phyloP scores from a whole-genome alignment of 306 rosid species.

The Pterocarpus macrocarpus region DNA sequence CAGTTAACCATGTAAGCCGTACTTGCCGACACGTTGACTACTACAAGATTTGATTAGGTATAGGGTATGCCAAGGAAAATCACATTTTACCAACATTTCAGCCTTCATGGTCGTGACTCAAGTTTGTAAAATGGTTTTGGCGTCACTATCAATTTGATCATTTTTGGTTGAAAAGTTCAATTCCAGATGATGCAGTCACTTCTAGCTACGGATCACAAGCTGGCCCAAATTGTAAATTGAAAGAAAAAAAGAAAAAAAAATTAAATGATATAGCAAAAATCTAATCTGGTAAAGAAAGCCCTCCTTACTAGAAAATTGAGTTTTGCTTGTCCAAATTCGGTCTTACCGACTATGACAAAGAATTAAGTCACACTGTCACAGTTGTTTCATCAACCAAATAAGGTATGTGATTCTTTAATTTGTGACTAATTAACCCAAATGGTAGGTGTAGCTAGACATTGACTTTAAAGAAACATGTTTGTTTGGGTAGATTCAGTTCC shows the following conservation, averaged over 20 bases:
- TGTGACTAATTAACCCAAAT: conserved; percentile 22
- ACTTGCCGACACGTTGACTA: conserved; percentile 25
- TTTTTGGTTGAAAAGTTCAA: conserved; percentile 38
- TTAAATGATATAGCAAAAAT: not conserved
- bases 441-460: conserved; percentile 41
- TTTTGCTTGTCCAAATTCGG: conserved; percentile 27
- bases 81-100: conserved; percentile 48
- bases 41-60: conserved; percentile 28
- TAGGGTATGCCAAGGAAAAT: conserved; percentile 44
- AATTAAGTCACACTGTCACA: conserved; percentile 33
- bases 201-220: conserved; percentile 25
- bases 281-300: not conserved
- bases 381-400: conserved; percentile 40
- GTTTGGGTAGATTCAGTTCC: conserved; percentile 18
- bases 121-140: conserved; percentile 37
- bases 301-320: conserved; percentile 5
- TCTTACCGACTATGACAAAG: conserved; percentile 39
- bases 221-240: not conserved
- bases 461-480: not conserved
- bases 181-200: conserved; percentile 39
- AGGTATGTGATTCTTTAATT: conserved; percentile 25
- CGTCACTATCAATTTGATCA: conserved; percentile 46
- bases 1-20: conserved; percentile 17
- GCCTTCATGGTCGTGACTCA: conserved; percentile 7
- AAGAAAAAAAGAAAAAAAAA: not conserved